A percentile compares a stretch with the other conserved stretches of the same genome.
These are phyloP conservation scores for Saccharum hybrid DNA, from an alignment of 202 grass and related monocot genomes.

Conservation along the genomic window DNA sequence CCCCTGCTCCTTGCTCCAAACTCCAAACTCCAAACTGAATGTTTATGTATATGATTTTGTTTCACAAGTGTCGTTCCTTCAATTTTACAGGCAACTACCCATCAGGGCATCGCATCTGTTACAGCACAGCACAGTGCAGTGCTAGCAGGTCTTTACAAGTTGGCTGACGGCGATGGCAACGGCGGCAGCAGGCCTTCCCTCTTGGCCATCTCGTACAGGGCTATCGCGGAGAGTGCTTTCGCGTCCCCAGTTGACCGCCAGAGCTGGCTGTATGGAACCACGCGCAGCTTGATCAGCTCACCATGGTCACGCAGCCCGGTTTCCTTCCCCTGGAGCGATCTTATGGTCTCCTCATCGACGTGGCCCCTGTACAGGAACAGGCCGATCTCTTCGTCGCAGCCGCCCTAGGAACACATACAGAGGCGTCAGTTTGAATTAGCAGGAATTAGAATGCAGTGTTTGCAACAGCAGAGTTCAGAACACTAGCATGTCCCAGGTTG, in stretches of 20 bases:
- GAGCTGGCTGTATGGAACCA: constrained; percentile 66
- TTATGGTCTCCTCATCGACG: constrained; percentile 60
- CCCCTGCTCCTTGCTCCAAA: no score
- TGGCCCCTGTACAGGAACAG: constrained; percentile 69
- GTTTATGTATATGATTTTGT: not conserved
- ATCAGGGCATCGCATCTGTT: not conserved
- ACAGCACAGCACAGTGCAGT: not conserved
- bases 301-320: constrained; percentile 81
- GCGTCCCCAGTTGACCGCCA: constrained; percentile 70
- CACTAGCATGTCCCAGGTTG: not conserved
- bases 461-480: not conserved
- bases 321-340: constrained; percentile 76
- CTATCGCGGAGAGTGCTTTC: constrained; percentile 72
- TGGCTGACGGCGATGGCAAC: not conserved
- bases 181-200: constrained; percentile 62
- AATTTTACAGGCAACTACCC: no score
- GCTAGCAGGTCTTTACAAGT: constrained; percentile 9
- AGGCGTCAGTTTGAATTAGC: not conserved
- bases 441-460: not conserved
- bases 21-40: no score
- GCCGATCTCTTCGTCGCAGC: constrained; percentile 83
- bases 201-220: constrained; percentile 92
- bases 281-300: constrained; percentile 80
- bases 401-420: constrained; percentile 51
- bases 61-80: no score